Evolutionary conservation across 2,329 filamentous ascomycete genomes (phyloP).

Genomic region (Penicillium sp.): DNA sequence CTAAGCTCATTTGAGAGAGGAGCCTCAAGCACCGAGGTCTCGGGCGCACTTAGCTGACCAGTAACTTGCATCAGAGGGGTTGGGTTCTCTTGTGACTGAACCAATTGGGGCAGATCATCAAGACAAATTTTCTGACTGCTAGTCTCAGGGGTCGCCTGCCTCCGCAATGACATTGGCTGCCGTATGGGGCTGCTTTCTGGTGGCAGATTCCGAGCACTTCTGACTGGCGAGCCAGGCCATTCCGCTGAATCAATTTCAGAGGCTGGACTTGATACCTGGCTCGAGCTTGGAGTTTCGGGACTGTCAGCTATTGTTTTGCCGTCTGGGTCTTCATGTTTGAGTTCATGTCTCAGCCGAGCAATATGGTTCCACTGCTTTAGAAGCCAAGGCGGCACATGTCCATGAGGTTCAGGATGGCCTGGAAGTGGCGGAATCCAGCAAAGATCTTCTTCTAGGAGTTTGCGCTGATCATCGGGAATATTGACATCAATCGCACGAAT

Average conservation of each 20-base stretch:
- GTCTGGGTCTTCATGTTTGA: conserved; percentile 4
- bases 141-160: background rate
- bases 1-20: background rate
- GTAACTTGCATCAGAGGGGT: background rate
- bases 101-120: background rate
- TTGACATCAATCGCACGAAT: conserved; percentile 50
- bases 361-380: conserved; percentile 43
- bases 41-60: background rate
- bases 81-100: background rate
- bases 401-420: conserved; percentile 32
- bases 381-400: conserved; percentile 42
- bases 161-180: background rate
- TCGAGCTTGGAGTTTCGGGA: conserved; percentile 20
- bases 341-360: conserved; percentile 20
- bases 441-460: conserved; percentile 51
- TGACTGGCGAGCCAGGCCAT: conserved; percentile 25
- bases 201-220: background rate
- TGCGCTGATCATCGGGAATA: conserved; percentile 55
- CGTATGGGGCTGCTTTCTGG: conserved; percentile 35
- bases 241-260: conserved; percentile 20
- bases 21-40: background rate
- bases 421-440: conserved; percentile 46
- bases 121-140: background rate
- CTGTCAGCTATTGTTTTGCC: conserved; percentile 1
- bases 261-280: conserved; percentile 22